Conservation (phyloP, 1,284 basidiomycete genomes). For the Crucibulum parvulum region DNA sequence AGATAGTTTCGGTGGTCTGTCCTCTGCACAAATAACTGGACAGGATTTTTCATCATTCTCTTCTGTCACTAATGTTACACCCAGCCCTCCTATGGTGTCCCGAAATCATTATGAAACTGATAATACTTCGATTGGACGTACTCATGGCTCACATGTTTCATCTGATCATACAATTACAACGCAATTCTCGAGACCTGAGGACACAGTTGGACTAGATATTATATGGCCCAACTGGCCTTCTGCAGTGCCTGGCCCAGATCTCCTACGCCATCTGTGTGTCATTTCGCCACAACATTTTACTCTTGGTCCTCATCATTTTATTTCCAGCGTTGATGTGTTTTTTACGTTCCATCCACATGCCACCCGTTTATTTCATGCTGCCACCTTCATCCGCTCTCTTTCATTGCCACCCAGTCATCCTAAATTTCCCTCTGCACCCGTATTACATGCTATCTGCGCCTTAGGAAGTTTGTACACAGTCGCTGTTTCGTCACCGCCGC, state of each 20-base stretch:
- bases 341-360: conserved; percentile 78
- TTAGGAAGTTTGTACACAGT: conserved; percentile 73
- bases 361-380: conserved; percentile 65
- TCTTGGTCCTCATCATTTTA: conserved; percentile 2
- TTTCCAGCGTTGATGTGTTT: conserved; percentile 69
- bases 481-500: conserved; percentile 58
- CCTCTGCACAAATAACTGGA: not conserved
- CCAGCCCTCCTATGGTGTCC: not conserved
- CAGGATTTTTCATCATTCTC: conserved; percentile 6
- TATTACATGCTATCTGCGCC: conserved; percentile 82
- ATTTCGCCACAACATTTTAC: conserved; percentile 1
- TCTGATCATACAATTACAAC: too few species aligned
- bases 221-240: conserved; percentile 69
- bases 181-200: too few species aligned
- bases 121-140: too few species aligned
- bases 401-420: conserved; percentile 70
- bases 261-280: conserved; percentile 69
- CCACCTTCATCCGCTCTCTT: conserved; percentile 70
- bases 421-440: conserved; percentile 68
- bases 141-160: too few species aligned
- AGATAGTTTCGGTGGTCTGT: not conserved
- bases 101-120: not conserved
- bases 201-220: conserved; percentile 40
- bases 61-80: conserved; percentile 1
- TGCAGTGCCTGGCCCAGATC: conserved; percentile 62